Conservation (phyloP, 108 stramenopile species). For the Aurantiochytrium sp. region DNA sequence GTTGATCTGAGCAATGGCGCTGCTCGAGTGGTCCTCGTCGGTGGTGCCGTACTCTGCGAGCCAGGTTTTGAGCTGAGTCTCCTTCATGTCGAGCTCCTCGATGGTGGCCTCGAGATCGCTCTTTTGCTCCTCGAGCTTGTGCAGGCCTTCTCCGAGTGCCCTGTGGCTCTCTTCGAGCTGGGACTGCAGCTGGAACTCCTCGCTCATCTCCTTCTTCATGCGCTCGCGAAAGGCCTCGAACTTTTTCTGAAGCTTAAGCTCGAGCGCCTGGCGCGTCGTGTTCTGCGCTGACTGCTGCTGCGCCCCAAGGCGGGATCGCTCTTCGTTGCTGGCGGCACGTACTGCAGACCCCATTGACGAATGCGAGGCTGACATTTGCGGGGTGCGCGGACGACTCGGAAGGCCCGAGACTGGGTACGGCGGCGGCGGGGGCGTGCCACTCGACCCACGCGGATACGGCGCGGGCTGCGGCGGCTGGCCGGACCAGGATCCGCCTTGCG, state of each 20-base stretch:
- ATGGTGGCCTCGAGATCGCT: constrained; percentile 9
- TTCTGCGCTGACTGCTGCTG: background rate
- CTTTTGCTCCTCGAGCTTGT: constrained; percentile 24
- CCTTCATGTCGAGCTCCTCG: background rate
- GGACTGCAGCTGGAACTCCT: background rate
- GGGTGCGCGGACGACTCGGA: too few species aligned
- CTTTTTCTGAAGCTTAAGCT: constrained; percentile 17
- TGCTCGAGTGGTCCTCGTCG: background rate
- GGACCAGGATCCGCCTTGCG: background rate
- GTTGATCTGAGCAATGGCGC: constrained; percentile 33
- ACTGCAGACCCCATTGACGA: background rate
- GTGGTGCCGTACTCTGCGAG: constrained; percentile 23
- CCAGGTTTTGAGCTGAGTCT: constrained; percentile 16
- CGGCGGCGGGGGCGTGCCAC: background rate
- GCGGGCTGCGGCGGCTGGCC: background rate
- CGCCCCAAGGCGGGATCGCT: background rate
- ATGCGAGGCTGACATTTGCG: background rate
- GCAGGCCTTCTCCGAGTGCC: background rate
- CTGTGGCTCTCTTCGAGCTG: constrained; percentile 8
- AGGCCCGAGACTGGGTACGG: background rate
- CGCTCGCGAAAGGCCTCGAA: constrained; percentile 1
- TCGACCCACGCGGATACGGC: background rate
- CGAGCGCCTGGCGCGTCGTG: background rate
- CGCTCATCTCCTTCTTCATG: constrained; percentile 18
- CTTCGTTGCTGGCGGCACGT: background rate